Conservation (phyloP, 495 filamentous ascomycete species). For the Lasiosphaeria miniovina region DNA sequence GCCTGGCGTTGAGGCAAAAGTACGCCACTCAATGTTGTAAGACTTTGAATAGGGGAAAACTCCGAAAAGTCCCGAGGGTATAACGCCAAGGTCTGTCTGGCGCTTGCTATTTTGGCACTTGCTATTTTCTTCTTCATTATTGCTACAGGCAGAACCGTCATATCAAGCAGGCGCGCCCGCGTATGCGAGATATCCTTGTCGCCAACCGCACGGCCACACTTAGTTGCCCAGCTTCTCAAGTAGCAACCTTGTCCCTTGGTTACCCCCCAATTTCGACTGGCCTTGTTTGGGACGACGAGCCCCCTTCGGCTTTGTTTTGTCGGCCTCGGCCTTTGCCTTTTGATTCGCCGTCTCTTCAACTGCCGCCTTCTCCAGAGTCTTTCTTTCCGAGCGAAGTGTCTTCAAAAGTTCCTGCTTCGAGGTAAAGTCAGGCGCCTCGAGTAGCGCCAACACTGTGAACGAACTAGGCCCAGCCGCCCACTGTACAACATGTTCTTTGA, state of each 20-base stretch:
- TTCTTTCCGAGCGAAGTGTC: constrained; percentile 59
- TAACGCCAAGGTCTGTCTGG: too few relatives aligned
- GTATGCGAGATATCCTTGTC: background rate
- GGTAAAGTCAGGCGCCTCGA: constrained; percentile 76
- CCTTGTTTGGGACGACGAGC: constrained; percentile 47
- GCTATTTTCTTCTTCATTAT: too few relatives aligned
- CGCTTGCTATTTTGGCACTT: too few relatives aligned
- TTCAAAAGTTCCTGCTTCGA: constrained; percentile 62
- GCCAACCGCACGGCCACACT: background rate
- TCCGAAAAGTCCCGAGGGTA: too few relatives aligned
- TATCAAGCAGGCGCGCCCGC: background rate
- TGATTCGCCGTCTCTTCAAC: constrained; percentile 40
- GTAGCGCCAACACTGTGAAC: constrained; percentile 75
- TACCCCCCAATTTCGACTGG: constrained; percentile 19
- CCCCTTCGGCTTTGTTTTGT: constrained; percentile 38
- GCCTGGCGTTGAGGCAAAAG: too few relatives aligned
- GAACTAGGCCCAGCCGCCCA: constrained; percentile 84
- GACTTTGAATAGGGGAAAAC: too few relatives aligned
- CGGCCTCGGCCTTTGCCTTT: constrained; percentile 31
- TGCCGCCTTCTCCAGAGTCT: constrained; percentile 47
- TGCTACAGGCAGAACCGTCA: background rate
- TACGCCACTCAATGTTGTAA: too few relatives aligned
- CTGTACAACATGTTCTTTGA: constrained; percentile 67
- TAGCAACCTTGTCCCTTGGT: constrained; percentile 38
- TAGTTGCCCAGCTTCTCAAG: constrained; percentile 44